These are phyloP conservation scores for Candida yuanshanica DNA, from an alignment of 805 yeast genomes.

Conservation along the genomic window DNA sequence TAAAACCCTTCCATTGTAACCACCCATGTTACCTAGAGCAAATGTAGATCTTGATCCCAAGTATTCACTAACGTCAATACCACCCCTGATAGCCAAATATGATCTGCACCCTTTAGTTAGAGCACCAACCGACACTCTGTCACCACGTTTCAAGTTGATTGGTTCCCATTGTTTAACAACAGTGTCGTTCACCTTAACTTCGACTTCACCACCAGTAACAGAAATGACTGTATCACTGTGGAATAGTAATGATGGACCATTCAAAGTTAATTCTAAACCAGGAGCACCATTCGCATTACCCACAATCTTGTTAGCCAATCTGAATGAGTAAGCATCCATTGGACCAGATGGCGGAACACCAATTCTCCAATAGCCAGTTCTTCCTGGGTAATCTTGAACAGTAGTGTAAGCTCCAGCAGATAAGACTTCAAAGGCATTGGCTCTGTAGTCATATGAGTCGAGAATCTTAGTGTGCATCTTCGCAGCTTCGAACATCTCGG, in stretches of 20 bases:
- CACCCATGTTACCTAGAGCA: constrained; percentile 90
- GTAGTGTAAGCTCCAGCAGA: constrained; percentile 95
- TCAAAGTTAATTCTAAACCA: constrained; percentile 82
- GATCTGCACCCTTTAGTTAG: constrained; percentile 80
- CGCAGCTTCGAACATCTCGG: constrained; percentile 79
- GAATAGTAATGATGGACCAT: constrained; percentile 82
- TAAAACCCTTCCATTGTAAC: constrained; percentile 87
- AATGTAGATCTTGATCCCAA: constrained; percentile 95
- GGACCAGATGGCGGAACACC: constrained; percentile 99
- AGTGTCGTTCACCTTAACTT: constrained; percentile 59
- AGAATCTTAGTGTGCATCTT: constrained; percentile 82
- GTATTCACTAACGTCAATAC: constrained; percentile 90
- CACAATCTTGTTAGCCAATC: constrained; percentile 84
- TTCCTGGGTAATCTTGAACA: constrained; percentile 93
- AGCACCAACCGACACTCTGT: constrained; percentile 75
- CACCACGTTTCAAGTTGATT: constrained; percentile 64
- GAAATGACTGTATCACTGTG: constrained; percentile 76
- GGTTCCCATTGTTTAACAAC: constrained; percentile 66
- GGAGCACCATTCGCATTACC: constrained; percentile 83
- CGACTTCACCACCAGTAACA: constrained; percentile 79
- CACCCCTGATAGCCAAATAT: constrained; percentile 86
- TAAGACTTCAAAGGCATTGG: constrained; percentile 79
- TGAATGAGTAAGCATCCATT: constrained; percentile 89
- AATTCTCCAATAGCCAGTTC: constrained; percentile 56
- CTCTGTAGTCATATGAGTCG: constrained; percentile 72